Evolutionary conservation across 2,329 filamentous ascomycete genomes (phyloP).

Genomic region (Colletotrichum shisoi): DNA sequence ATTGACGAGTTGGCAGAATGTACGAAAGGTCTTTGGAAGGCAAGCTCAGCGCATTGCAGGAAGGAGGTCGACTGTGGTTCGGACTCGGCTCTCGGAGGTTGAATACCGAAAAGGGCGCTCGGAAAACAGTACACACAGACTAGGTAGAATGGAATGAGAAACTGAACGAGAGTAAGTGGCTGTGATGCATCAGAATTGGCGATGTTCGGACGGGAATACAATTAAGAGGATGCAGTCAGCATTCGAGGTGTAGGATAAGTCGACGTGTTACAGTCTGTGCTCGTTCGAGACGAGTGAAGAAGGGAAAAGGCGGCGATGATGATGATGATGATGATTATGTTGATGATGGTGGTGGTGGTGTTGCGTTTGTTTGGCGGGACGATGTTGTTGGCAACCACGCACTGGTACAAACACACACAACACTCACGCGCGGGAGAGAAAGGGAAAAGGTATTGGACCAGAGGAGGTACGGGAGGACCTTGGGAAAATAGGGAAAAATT

Average conservation of each 20-base stretch:
- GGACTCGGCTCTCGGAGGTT: conserved; percentile 5
- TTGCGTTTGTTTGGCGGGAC: conserved; percentile 9
- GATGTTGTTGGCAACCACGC: conserved; percentile 31
- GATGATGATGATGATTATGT: conserved; percentile 9
- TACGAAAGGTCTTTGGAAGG: conserved; percentile 7
- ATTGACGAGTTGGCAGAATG: conserved; percentile 13
- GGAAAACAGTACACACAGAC: conserved; percentile 8
- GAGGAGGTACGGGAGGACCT: conserved; percentile 27
- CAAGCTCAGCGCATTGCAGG: conserved; percentile 3
- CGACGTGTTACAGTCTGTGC: conserved; percentile 22
- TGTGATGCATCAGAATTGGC: neutral
- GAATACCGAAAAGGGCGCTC: conserved; percentile 2
- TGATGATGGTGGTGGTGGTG: conserved; percentile 10
- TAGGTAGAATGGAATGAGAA: conserved; percentile 13
- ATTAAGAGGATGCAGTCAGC: conserved; percentile 33
- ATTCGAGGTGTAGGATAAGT: conserved; percentile 21
- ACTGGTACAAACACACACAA: conserved; percentile 16
- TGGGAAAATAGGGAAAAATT: conserved; percentile 34
- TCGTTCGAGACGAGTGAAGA: conserved; percentile 29
- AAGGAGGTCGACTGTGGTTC: conserved; percentile 24
- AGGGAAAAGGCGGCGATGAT: conserved; percentile 24
- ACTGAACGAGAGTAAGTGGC: conserved; percentile 34
- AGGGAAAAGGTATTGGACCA: conserved; percentile 13
- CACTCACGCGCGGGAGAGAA: conserved; percentile 27
- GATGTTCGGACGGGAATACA: conserved; percentile 30